Evolutionary conservation across 2,329 filamentous ascomycete genomes (phyloP), one percentile per base, ranked within the genome.

Genomic region (Rutstroemia sp.): DNA sequence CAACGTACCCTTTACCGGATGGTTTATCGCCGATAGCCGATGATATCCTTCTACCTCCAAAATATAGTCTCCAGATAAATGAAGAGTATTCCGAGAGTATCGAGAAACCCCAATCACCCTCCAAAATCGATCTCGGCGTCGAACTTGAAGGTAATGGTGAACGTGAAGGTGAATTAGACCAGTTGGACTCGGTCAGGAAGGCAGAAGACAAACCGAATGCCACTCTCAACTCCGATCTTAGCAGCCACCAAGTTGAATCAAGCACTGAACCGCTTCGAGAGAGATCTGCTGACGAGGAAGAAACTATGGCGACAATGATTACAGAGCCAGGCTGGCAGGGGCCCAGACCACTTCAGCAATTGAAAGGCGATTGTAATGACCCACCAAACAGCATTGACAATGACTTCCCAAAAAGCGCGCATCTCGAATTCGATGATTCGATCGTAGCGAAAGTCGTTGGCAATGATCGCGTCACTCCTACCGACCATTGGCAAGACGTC

Each of bases 401-500:
- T 7, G 5, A 42, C 12, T 41, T 52, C 14, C 54, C 49, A 9
- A 25, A 37, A 8, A 10, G 30, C 2, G 41, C 5, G 18, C n/a
- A 9, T 46, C n/a, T 50, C 5, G 53, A 50, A 6, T 9, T 49
- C 18, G 23, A 9, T 14, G 39, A 2, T 46, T 56, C 19, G 79
- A 14, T 52, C 23, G 7, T 37, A 5, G 52, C 23, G 14, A 12
- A 71, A 0, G 69, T 99, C 0, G 66, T 75, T 0, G 69, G 72
- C n/a, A 96, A 95, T 67, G 71, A 75, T 18, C 82, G 92, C 16
- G 71, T 95, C 5, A 99, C 94, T 0, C 85, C 92, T 0, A 49
- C 70, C 1, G 75, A 76, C 1, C 94, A 99, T 72, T 96, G 90
- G 86, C 94, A 99, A 74, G 94, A 99, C 73, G 92, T 97, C 46